Evolutionary conservation across 2,329 filamentous ascomycete species (phyloP).

Genomic region (Apiospora kogelbergensis): DNA sequence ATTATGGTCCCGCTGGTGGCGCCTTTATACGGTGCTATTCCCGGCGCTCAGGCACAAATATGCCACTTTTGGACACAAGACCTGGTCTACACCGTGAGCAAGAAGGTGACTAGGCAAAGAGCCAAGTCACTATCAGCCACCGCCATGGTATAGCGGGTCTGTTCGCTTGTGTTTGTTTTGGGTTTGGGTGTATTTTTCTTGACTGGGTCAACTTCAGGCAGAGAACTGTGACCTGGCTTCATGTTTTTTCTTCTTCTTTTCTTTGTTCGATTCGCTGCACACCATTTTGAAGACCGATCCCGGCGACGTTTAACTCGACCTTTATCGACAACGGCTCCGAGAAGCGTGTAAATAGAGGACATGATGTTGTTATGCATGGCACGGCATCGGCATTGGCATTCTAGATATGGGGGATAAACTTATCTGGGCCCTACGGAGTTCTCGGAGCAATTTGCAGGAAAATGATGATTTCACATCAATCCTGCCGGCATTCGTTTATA

Average conservation of each 20-base stretch:
- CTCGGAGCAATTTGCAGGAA: conserved; percentile 42
- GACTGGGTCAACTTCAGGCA: conserved; percentile 14
- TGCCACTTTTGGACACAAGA: conserved; percentile 70
- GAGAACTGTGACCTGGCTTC: conserved; percentile 16
- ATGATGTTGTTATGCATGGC: conserved; percentile 50
- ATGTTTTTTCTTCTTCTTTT: conserved; percentile 16
- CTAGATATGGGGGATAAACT: conserved; percentile 42
- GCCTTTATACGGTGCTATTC: conserved; percentile 66
- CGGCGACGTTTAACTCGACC: conserved; percentile 29
- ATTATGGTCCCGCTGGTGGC: conserved; percentile 66
- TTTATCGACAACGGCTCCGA: conserved; percentile 34
- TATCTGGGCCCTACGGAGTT: conserved; percentile 46
- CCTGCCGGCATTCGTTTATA: conserved; percentile 48
- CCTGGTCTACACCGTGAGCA: conserved; percentile 70
- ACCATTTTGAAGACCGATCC: conserved; percentile 27
- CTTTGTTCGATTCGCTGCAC: conserved; percentile 29
- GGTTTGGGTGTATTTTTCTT: conserved; percentile 22
- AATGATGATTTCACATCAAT: conserved; percentile 27
- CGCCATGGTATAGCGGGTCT: conserved; percentile 42
- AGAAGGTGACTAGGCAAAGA: conserved; percentile 60
- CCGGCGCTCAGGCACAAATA: conserved; percentile 66
- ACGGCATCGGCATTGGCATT: conserved; percentile 49
- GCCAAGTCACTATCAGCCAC: conserved; percentile 43
- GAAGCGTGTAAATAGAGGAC: conserved; percentile 49
- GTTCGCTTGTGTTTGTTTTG: conserved; percentile 15